phyloP scores from a whole-genome alignment of 805 yeast genomes.

The Lachancea dasiensis region DNA sequence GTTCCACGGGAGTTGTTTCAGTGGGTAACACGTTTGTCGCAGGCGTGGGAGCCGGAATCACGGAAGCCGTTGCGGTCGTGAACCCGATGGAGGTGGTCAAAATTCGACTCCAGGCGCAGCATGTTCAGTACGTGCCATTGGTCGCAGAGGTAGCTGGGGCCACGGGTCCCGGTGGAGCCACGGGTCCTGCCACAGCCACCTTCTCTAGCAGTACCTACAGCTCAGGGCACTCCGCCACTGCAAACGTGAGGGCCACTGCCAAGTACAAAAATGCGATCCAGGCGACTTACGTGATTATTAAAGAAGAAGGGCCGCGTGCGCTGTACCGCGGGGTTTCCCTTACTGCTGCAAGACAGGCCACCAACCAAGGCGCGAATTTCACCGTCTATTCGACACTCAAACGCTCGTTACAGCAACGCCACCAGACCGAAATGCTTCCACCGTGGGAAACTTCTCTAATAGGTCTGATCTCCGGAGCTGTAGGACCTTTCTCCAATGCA shows the following conservation, averaged over 20 bases:
- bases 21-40: slow-evolving; percentile 78
- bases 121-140: slow-evolving; percentile 36
- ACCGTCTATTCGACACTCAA: slow-evolving; percentile 88
- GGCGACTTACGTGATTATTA: slow-evolving; percentile 74
- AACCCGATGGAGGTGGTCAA: slow-evolving; percentile 98
- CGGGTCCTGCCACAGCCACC: slow-evolving; percentile 4
- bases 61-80: slow-evolving; percentile 91
- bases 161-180: slow-evolving; percentile 6
- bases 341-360: slow-evolving; percentile 96
- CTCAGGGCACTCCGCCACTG: slow-evolving; percentile 6
- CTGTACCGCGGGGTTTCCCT: slow-evolving; percentile 90
- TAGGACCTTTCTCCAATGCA: slow-evolving; percentile 96
- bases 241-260: slow-evolving; percentile 40
- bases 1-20: slow-evolving; percentile 55
- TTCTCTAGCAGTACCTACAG: slow-evolving; percentile 2
- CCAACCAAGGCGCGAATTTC: slow-evolving; percentile 97
- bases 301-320: slow-evolving; percentile 86
- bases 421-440: slow-evolving; percentile 57
- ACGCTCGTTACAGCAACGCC: slow-evolving; percentile 59
- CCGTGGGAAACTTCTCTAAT: slow-evolving; percentile 90
- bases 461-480: slow-evolving; percentile 91
- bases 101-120: slow-evolving; percentile 93
- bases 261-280: slow-evolving; percentile 92
- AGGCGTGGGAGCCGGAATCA: slow-evolving; percentile 96
- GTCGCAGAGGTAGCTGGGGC: slow-evolving; percentile 10